Evolutionary conservation across 73 alveolate genomes (phyloP), one percentile per base, ranked within the genome.

Genomic region (Effrenium voratum): DNA sequence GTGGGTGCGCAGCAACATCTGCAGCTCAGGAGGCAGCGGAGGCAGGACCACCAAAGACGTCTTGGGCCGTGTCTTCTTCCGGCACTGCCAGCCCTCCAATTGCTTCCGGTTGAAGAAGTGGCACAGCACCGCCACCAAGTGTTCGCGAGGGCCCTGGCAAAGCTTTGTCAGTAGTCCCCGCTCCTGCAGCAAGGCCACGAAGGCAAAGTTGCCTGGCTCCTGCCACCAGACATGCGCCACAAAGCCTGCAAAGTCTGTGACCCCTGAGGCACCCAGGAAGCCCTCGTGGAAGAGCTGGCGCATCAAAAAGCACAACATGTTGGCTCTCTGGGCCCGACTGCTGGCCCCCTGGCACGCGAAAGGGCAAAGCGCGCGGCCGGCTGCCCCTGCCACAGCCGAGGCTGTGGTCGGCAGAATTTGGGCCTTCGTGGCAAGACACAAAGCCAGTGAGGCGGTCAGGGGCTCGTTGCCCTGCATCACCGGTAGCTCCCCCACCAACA

Each of bases 141-240:
- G 13, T 46, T 80, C 63, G 34, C 91, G 68, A 10, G 83, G 83
- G 73, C 66, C 46, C 46, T 32, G 66, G 46, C 91, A 80, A 34
- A 80, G 46, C 46, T 80, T 72, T 72, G 47, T 80, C 91, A 80
- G 5, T 30, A 80, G 13, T 45, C 91, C 91, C 6, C 47, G 49
- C 72, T 45, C 57, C 44, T 80, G 91, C 72, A 80, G 57, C 28
- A 80, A 47, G 38, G 68, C 8, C 30, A 80, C 91, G 36, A 80
- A 36, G 38, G 91, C 91, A 50, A 80, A 80, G 91, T 80, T 80
- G 34, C 91, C 91, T 24, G 91, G 91, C 57, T 80, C 91, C 57
- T 80, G 72, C 91, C 91, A 80, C 68, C 68, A 80, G 68, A 80
- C 22, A 36, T 80, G 91, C 44, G 91, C 91, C 68, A 80, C 91